Evolutionary conservation across 768 basidiomycete species (phyloP).

Genomic region (Auricularia sp.): DNA sequence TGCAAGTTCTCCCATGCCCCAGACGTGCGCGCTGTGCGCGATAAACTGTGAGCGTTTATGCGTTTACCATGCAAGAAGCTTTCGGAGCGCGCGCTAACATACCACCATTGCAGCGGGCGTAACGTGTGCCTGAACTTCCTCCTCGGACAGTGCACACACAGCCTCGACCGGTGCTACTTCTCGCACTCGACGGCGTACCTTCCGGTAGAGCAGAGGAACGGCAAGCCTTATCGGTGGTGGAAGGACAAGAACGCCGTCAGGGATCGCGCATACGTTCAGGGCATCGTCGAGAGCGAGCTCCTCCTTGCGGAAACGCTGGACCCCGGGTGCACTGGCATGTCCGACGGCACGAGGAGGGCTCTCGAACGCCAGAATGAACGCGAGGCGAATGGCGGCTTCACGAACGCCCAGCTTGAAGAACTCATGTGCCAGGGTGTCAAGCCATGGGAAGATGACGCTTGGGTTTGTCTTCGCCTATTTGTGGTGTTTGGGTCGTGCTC

Average conservation of each 20-base stretch:
- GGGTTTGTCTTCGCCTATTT: conserved; percentile 18
- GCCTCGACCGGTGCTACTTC: neutral
- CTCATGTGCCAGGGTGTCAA: conserved; percentile 31
- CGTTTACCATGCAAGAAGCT: neutral
- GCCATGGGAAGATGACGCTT: conserved; percentile 37
- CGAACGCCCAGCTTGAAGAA: conserved; percentile 25
- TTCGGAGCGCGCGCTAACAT: neutral
- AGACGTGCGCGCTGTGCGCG: neutral
- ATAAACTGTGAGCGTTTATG: neutral
- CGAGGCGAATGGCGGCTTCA: conserved; percentile 23
- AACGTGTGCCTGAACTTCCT: conserved; percentile 8
- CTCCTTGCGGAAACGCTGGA: neutral
- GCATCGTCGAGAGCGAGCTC: neutral
- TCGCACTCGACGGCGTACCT: neutral
- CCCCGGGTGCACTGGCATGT: too few species aligned
- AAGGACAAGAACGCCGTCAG: neutral
- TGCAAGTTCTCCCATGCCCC: conserved; percentile 6
- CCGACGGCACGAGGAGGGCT: neutral
- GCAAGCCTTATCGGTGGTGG: neutral
- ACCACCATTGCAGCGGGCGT: neutral
- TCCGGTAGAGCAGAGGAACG: neutral
- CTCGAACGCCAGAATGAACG: conserved; percentile 10
- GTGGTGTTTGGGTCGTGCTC: neutral
- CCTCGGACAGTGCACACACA: neutral
- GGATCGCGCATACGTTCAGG: too few species aligned